Percentiles rank a stretch among this genome's conserved stretches.
These are phyloP conservation scores for Suillus luteus DNA, from an alignment of 768 basidiomycete species.

Conservation along the genomic window DNA sequence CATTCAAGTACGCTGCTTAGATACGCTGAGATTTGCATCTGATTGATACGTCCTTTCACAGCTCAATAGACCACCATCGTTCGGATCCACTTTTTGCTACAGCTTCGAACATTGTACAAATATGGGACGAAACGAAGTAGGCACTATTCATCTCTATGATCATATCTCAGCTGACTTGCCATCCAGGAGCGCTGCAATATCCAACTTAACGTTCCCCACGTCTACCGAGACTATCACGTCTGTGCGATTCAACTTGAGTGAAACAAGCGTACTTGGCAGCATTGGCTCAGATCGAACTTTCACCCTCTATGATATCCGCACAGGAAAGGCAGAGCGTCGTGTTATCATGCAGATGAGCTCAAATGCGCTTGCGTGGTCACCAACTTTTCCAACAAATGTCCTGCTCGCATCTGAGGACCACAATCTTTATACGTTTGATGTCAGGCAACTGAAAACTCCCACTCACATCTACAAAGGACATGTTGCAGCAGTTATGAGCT, in stretches of 20 bases:
- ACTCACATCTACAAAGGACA: slow-evolving; percentile 97
- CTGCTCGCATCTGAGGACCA: slow-evolving; percentile 98
- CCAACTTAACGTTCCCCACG: slow-evolving; percentile 84
- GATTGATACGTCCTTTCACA: slow-evolving; percentile 30
- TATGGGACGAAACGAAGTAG: slow-evolving; percentile 99
- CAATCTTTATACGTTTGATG: slow-evolving; percentile 97
- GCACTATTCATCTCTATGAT: slow-evolving; percentile 21
- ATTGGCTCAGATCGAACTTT: slow-evolving; percentile 95
- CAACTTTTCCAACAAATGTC: slow-evolving; percentile 88
- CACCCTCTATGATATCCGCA: slow-evolving; percentile 94
- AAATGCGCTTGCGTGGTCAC: slow-evolving; percentile 93
- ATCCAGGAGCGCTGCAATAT: slow-evolving; percentile 76
- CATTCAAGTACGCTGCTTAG: slow-evolving; percentile 71
- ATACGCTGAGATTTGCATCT: not conserved
- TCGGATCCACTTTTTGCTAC: slow-evolving; percentile 91
- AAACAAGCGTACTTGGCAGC: slow-evolving; percentile 92
- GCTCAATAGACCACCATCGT: slow-evolving; percentile 93
- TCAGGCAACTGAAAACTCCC: slow-evolving; percentile 78
- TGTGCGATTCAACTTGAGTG: slow-evolving; percentile 92
- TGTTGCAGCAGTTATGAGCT: slow-evolving; percentile 94
- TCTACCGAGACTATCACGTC: slow-evolving; percentile 87
- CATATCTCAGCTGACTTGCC: slow-evolving; percentile 10
- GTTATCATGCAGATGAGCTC: slow-evolving; percentile 93
- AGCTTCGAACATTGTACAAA: slow-evolving; percentile 88
- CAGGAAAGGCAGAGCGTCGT: slow-evolving; percentile 91